A percentile compares a stretch with the other conserved stretches of the same genome.
Conservation (phyloP, 2,329 filamentous ascomycete species). For the Fusarium duplospermum region DNA sequence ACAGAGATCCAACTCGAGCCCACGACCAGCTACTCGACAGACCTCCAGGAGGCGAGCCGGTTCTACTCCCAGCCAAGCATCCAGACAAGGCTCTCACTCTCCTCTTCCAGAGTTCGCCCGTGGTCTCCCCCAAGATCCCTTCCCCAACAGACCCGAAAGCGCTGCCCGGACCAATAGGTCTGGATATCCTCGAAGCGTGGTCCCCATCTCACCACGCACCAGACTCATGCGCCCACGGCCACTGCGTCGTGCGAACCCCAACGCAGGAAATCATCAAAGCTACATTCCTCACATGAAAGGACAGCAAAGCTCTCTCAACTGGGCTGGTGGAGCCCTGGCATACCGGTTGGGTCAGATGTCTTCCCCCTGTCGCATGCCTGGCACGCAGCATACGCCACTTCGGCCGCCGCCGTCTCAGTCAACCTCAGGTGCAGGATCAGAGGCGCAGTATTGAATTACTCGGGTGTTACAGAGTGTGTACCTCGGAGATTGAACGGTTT, state of each 20-base stretch:
- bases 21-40: background rate
- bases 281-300: background rate
- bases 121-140: slow-evolving; percentile 6
- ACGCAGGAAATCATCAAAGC: background rate
- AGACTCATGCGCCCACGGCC: background rate
- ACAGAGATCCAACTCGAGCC: background rate
- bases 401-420: background rate
- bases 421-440: background rate
- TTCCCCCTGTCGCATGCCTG: background rate
- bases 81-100: background rate
- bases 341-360: background rate
- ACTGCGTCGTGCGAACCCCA: background rate
- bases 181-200: background rate
- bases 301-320: background rate
- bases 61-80: background rate
- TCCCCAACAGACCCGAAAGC: background rate
- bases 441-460: background rate
- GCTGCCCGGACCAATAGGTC: background rate
- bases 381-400: background rate
- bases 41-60: background rate
- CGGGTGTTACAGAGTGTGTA: background rate
- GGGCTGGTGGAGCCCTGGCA: background rate
- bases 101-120: slow-evolving; percentile 3
- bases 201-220: background rate
- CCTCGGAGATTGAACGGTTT: background rate